Conservation (phyloP, 2,329 filamentous ascomycete genomes). For the Monosporascus cannonballus region DNA sequence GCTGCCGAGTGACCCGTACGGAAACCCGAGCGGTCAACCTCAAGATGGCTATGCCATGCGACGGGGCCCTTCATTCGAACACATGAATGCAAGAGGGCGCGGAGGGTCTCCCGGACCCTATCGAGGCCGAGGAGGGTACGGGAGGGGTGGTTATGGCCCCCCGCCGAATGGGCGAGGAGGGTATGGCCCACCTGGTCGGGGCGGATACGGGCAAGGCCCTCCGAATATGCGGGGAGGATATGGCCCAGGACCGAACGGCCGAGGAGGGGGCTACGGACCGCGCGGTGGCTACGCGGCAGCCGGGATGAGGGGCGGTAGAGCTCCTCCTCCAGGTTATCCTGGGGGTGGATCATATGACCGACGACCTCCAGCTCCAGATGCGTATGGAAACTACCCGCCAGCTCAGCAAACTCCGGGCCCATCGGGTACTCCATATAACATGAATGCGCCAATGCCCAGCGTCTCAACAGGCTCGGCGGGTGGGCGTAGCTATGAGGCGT, state of each 20-base stretch:
- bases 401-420: slow-evolving; percentile 32
- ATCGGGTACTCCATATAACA: slow-evolving; percentile 29
- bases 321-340: slow-evolving; percentile 39
- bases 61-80: slow-evolving; percentile 40
- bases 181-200: slow-evolving; percentile 41
- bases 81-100: slow-evolving; percentile 48
- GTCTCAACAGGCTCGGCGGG: slow-evolving; percentile 25
- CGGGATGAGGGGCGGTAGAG: slow-evolving; percentile 31
- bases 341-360: slow-evolving; percentile 33
- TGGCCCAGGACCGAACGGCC: slow-evolving; percentile 10
- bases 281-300: slow-evolving; percentile 23
- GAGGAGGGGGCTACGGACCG: slow-evolving; percentile 26
- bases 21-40: slow-evolving; percentile 45
- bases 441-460: slow-evolving; percentile 31
- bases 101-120: slow-evolving; percentile 44
- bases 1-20: slow-evolving; percentile 53
- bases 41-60: slow-evolving; percentile 41
- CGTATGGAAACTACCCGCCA: slow-evolving; percentile 22
- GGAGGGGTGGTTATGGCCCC: slow-evolving; percentile 36
- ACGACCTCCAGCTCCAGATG: slow-evolving; percentile 20
- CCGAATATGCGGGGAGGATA: slow-evolving; percentile 29
- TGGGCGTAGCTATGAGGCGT: slow-evolving; percentile 33
- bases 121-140: slow-evolving; percentile 46
- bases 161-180: slow-evolving; percentile 37
- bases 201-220: slow-evolving; percentile 35